These are phyloP conservation scores for Solanum microdontum DNA, from an alignment of 257 asterid genomes.

Conservation along the genomic window DNA sequence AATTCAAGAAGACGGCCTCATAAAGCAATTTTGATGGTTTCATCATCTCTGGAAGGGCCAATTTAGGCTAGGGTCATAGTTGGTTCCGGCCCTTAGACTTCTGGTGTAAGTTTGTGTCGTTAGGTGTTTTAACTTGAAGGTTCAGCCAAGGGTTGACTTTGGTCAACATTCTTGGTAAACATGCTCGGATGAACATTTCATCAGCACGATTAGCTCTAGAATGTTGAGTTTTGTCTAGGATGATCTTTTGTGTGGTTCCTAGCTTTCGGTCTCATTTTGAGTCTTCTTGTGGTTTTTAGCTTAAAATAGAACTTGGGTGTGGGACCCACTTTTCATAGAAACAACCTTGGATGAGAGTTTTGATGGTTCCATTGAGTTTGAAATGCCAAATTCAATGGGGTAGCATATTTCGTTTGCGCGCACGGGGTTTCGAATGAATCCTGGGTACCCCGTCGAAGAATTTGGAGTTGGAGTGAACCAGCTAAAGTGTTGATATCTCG, in stretches of 20 bases:
- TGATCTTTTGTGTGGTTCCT: not conserved
- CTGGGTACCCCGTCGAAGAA: no score
- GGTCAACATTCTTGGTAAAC: no score
- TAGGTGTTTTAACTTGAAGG: no score
- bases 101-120: no score
- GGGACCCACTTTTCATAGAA: not conserved
- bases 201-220: not conserved
- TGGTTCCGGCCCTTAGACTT: no score
- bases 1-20: not conserved
- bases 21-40: no score
- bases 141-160: not conserved
- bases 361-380: not conserved
- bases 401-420: not conserved
- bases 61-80: not conserved
- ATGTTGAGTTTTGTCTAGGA: not conserved
- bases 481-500: no score
- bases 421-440: not conserved
- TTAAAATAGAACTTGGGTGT: not conserved
- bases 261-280: not conserved
- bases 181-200: not conserved
- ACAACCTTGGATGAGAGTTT: not conserved
- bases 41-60: not conserved
- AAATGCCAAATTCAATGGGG: not conserved
- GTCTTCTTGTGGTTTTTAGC: not conserved
- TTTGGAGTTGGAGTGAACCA: no score